Percentiles rank a stretch among this genome's conserved stretches.
Conservation (phyloP, 225 moss, liverwort and hornwort genomes). For the Marchantia paleacea region DNA sequence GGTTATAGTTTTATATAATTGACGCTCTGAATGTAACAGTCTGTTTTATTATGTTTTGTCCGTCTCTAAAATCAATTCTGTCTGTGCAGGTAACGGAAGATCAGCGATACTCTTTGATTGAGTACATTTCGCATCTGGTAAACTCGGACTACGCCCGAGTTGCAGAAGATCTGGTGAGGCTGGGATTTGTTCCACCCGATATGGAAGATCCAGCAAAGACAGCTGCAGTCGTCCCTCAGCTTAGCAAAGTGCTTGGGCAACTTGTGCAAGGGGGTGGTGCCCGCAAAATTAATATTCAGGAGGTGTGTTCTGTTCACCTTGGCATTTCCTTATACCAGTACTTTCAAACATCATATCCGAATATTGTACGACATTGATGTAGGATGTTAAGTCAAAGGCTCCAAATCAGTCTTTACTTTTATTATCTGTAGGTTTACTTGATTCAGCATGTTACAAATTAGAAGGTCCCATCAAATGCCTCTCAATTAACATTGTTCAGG, state of each 20-base stretch:
- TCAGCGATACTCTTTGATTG: slow-evolving; percentile 75
- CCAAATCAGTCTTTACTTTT: neutral
- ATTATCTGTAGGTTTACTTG: too few relatives aligned
- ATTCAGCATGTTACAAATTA: neutral
- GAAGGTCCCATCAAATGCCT: too few relatives aligned
- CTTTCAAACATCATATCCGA: neutral
- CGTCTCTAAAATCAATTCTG: neutral
- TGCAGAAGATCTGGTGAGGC: slow-evolving; percentile 75
- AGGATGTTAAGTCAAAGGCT: neutral
- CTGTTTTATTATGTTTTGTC: neutral
- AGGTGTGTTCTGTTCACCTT: slow-evolving; percentile 40
- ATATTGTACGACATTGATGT: neutral
- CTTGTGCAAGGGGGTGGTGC: slow-evolving; percentile 80
- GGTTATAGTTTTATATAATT: too few relatives aligned
- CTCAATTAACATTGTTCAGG: too few relatives aligned
- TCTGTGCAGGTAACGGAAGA: slow-evolving; percentile 75
- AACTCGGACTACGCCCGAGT: slow-evolving; percentile 76
- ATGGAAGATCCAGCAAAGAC: slow-evolving; percentile 81
- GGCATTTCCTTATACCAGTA: neutral
- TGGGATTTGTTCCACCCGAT: slow-evolving; percentile 76
- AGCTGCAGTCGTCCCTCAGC: slow-evolving; percentile 73
- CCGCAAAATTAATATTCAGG: slow-evolving; percentile 76
- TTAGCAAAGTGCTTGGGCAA: slow-evolving; percentile 73
- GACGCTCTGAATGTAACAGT: neutral
- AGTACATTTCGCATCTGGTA: slow-evolving; percentile 81